A percentile compares a stretch with the other conserved stretches of the same genome.
These are phyloP conservation scores for Bruguiera hainesii DNA, from an alignment of 441 rosid species.

Conservation along the genomic window DNA sequence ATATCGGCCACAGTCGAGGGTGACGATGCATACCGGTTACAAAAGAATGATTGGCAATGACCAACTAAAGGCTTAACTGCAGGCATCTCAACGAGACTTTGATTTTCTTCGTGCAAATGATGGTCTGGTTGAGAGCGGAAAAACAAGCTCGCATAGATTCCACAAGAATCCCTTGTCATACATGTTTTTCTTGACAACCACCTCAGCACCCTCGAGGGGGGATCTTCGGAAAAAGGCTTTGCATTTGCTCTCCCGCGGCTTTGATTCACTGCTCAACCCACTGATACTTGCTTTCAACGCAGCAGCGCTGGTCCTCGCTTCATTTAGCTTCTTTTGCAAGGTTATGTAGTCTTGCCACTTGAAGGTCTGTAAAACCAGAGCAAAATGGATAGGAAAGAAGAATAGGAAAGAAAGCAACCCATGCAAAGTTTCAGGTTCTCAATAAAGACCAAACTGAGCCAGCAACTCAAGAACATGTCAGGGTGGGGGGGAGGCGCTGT, in stretches of 20 bases:
- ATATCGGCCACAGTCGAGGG: no score
- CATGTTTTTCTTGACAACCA: slow-evolving; percentile 41
- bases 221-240: slow-evolving; percentile 55
- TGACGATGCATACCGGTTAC: no score
- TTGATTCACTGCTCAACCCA: slow-evolving; percentile 36
- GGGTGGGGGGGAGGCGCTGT: no score
- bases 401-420: background rate
- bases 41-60: no score
- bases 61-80: no score
- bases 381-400: background rate
- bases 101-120: slow-evolving; percentile 39
- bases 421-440: background rate
- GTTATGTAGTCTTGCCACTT: slow-evolving; percentile 85
- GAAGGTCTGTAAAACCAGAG: slow-evolving; percentile 52
- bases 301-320: slow-evolving; percentile 53
- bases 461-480: background rate
- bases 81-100: slow-evolving; percentile 33
- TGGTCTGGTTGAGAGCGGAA: slow-evolving; percentile 56
- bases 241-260: slow-evolving; percentile 48
- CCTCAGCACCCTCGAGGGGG: slow-evolving; percentile 41
- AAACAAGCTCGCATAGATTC: slow-evolving; percentile 58
- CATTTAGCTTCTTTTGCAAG: slow-evolving; percentile 65
- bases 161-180: slow-evolving; percentile 60
- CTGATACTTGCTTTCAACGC: slow-evolving; percentile 57
- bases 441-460: background rate